A percentile compares a stretch with the other conserved stretches of the same genome.
Evolutionary conservation across 1,284 basidiomycete genomes (phyloP).

Genomic region (Apiotrichum brassicae): DNA sequence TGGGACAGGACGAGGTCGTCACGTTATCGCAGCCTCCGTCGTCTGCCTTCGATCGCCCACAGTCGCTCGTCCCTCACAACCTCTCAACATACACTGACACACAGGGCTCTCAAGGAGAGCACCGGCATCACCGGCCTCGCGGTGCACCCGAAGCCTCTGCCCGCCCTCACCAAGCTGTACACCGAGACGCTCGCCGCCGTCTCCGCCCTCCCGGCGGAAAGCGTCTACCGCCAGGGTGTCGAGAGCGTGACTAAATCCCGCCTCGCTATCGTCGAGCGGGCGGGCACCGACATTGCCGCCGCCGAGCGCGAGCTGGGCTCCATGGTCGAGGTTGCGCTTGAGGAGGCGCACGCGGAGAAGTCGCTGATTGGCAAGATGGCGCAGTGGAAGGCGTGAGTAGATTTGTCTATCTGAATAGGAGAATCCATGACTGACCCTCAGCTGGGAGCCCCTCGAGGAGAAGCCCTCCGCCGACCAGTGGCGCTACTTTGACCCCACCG

Average conservation of each 20-base stretch:
- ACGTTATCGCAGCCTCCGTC: too few species aligned
- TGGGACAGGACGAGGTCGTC: too few species aligned
- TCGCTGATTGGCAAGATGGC: constrained; percentile 73
- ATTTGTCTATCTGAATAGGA: too few species aligned
- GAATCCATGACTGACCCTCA: constrained; percentile 20
- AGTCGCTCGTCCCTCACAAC: background rate
- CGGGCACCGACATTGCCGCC: constrained; percentile 58
- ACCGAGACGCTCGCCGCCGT: constrained; percentile 69
- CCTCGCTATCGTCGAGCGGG: constrained; percentile 64
- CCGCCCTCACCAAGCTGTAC: constrained; percentile 70
- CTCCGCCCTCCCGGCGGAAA: constrained; percentile 63
- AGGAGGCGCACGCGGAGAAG: constrained; percentile 78
- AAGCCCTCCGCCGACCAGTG: constrained; percentile 37
- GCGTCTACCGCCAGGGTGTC: constrained; percentile 84
- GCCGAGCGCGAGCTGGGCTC: constrained; percentile 60
- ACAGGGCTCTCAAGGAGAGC: constrained; percentile 57
- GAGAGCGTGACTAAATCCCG: constrained; percentile 81
- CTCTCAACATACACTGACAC: background rate
- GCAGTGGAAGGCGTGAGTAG: constrained; percentile 93
- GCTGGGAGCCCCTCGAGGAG: constrained; percentile 40
- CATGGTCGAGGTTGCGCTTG: constrained; percentile 50
- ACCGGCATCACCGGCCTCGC: constrained; percentile 65
- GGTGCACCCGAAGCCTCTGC: constrained; percentile 59
- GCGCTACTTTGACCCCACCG: constrained; percentile 43
- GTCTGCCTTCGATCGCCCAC: too few species aligned